These are phyloP conservation scores for Vigna reflexopilosa DNA, from an alignment of 306 rosid species.

Conservation along the genomic window DNA sequence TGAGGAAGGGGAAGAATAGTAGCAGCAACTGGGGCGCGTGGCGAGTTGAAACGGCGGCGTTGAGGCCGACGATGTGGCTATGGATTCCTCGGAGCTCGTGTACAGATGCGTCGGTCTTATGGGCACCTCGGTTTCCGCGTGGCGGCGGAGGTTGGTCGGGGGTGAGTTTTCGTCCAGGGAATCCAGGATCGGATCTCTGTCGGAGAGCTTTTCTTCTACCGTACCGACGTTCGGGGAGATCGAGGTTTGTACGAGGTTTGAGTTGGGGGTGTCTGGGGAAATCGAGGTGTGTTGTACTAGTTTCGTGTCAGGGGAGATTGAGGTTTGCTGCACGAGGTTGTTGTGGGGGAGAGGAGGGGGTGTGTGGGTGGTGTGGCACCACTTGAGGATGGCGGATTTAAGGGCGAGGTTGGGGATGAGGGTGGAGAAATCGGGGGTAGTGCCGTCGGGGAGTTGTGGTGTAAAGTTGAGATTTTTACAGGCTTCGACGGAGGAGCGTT, in stretches of 20 bases:
- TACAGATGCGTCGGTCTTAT: neutral
- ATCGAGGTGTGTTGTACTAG: neutral
- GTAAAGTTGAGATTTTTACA: constrained; percentile 64
- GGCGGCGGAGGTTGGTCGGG: neutral
- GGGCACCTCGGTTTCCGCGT: constrained; percentile 25
- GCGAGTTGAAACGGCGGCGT: constrained; percentile 60
- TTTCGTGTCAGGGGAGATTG: constrained; percentile 34
- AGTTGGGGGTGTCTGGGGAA: neutral
- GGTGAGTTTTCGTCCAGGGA: neutral
- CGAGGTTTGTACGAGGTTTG: neutral
- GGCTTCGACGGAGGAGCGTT: constrained; percentile 61
- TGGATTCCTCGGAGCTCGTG: constrained; percentile 59
- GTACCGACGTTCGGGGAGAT: neutral
- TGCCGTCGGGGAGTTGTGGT: constrained; percentile 61
- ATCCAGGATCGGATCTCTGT: neutral
- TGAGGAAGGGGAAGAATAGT: constrained; percentile 68
- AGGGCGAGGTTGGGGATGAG: constrained; percentile 84
- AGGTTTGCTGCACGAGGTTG: constrained; percentile 54
- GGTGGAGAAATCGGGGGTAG: constrained; percentile 76
- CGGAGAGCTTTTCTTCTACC: neutral
- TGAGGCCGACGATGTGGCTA: constrained; percentile 45
- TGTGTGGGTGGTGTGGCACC: constrained; percentile 57
- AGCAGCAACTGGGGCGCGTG: constrained; percentile 66
- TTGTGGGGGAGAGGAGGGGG: constrained; percentile 52
- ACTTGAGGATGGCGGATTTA: constrained; percentile 74